Conservation (phyloP, 345 rosid species). For the Gossypium arboreum region DNA sequence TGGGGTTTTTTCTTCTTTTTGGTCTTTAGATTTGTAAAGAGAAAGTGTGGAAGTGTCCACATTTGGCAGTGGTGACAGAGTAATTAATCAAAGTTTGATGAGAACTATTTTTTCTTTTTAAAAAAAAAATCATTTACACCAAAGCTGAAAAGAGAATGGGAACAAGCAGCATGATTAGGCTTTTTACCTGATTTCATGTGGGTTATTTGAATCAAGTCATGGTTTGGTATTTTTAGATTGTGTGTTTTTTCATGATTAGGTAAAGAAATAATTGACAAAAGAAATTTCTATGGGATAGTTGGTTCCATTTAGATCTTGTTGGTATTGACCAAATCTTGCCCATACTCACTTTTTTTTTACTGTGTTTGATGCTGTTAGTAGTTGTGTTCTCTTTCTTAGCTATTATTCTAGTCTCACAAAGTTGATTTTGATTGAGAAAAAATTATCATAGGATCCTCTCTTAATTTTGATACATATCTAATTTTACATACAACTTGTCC, state of each 20-base stretch:
- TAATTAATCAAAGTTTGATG: not conserved
- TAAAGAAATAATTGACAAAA: constrained; percentile 1
- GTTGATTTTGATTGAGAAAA: constrained; percentile 1
- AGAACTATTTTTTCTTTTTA: not conserved
- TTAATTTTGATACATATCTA: not conserved
- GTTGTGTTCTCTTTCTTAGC: not conserved
- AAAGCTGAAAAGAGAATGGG: not conserved
- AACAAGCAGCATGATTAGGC: constrained; percentile 8
- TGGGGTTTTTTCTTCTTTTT: not conserved
- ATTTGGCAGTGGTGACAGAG: constrained; percentile 9
- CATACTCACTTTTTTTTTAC: not conserved
- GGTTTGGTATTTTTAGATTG: constrained; percentile 8
- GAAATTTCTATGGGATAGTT: not conserved
- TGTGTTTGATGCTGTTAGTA: not conserved
- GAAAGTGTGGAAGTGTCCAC: not conserved
- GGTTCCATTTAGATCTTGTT: not conserved
- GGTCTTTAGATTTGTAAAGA: not conserved
- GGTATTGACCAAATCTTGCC: constrained; percentile 6
- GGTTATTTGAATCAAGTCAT: constrained; percentile 2
- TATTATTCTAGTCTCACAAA: not conserved
- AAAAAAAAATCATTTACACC: not conserved
- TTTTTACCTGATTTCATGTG: not conserved
- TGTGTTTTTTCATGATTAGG: constrained; percentile 5
- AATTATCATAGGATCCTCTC: not conserved
- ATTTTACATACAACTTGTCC: not conserved